Conservation (phyloP, 75 land plant genomes). For the Selaginella tamariscina region DNA sequence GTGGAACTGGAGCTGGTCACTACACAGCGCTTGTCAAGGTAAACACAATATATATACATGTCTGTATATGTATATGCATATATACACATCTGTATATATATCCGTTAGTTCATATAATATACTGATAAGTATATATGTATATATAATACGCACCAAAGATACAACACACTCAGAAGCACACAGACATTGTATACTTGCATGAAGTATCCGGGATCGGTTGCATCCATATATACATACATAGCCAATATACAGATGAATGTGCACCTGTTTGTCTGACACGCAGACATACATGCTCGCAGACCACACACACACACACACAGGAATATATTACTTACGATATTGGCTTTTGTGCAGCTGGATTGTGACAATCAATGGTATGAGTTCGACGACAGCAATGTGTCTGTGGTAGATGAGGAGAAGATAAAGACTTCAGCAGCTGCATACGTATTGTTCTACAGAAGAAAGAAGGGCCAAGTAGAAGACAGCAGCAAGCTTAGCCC, state of each 20-base stretch:
- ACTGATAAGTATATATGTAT: too few relatives aligned
- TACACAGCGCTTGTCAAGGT: constrained; percentile 10
- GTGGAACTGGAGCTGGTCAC: constrained; percentile 4
- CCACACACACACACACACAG: too few relatives aligned
- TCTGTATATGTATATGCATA: too few relatives aligned
- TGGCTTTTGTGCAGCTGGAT: not conserved
- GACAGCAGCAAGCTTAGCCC: not conserved
- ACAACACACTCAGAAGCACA: too few relatives aligned
- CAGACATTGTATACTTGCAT: too few relatives aligned
- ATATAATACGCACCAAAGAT: too few relatives aligned
- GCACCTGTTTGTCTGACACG: not conserved
- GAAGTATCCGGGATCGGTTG: too few relatives aligned
- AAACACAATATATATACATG: not conserved
- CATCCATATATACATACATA: too few relatives aligned
- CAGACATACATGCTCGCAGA: not conserved
- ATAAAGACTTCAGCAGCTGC: constrained; percentile 4
- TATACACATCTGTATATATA: too few relatives aligned
- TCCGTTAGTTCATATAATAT: too few relatives aligned
- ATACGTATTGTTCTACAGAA: constrained; percentile 5
- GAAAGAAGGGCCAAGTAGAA: not conserved
- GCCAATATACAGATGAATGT: too few relatives aligned
- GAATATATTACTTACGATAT: not conserved
- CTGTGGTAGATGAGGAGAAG: not conserved
- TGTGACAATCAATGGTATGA: constrained; percentile 1
- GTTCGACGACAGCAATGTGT: constrained; percentile 1